These are phyloP conservation scores for Reutealis trisperma DNA, from an alignment of 345 rosid genomes.

Conservation along the genomic window DNA sequence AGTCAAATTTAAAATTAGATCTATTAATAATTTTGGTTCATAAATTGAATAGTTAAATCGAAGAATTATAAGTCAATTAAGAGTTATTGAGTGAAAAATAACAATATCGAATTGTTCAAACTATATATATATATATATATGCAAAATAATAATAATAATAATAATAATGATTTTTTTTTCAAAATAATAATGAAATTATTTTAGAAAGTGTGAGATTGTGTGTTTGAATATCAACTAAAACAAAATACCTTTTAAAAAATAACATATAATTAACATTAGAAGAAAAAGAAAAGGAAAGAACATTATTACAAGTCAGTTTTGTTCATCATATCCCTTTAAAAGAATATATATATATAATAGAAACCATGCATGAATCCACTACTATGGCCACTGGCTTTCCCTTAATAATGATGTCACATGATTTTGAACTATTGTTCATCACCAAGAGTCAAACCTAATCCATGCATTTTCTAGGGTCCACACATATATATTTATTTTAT, in stretches of 20 bases:
- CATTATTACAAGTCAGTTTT: constrained; percentile 10
- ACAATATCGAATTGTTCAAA: no score
- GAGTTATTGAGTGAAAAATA: no score
- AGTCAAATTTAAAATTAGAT: no score
- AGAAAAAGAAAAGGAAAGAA: not conserved
- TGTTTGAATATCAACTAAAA: no score
- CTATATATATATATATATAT: no score
- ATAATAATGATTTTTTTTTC: no score
- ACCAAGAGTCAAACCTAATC: constrained; percentile 48
- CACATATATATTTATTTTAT: not conserved
- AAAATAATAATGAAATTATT: not conserved
- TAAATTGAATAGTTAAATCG: no score
- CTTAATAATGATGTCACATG: constrained; percentile 43
- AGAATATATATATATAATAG: not conserved
- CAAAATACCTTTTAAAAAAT: no score
- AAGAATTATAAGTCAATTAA: no score
- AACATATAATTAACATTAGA: not conserved
- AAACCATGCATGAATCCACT: not conserved
- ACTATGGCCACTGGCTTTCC: constrained; percentile 3
- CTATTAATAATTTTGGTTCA: no score
- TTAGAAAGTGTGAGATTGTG: no score
- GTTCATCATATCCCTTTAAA: constrained; percentile 1
- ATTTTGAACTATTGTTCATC: constrained; percentile 16
- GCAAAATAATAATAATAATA: no score
- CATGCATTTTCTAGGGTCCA: constrained; percentile 38